Evolutionary conservation across 371 early-diverging fungal species (phyloP).

Genomic region (Lichtheimia ramosa): DNA sequence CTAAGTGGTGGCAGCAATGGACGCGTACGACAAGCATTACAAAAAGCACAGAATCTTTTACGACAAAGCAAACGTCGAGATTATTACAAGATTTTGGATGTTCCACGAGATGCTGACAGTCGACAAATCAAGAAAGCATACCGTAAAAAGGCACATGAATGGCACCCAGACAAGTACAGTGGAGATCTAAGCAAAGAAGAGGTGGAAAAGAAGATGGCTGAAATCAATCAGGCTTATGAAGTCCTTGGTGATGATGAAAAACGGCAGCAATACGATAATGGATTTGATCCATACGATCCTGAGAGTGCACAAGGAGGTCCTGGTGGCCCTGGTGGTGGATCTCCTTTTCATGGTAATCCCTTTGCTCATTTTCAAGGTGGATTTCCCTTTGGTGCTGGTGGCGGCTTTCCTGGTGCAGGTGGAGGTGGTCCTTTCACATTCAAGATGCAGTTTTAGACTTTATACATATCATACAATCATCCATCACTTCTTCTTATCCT

Average conservation of each 20-base stretch:
- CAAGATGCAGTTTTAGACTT: conserved; percentile 39
- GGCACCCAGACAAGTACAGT: conserved; percentile 90
- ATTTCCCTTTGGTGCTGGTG: conserved; percentile 42
- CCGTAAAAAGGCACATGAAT: conserved; percentile 83
- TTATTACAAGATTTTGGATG: conserved; percentile 92
- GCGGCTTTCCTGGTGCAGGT: conserved; percentile 58
- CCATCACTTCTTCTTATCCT: neutral
- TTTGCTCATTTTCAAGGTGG: conserved; percentile 60
- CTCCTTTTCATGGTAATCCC: conserved; percentile 41
- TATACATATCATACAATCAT: neutral
- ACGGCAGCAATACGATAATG: conserved; percentile 82
- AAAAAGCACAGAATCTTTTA: conserved; percentile 68
- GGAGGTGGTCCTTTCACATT: conserved; percentile 59
- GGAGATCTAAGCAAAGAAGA: conserved; percentile 78
- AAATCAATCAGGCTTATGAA: conserved; percentile 93
- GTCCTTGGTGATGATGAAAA: conserved; percentile 79
- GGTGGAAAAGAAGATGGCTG: conserved; percentile 89
- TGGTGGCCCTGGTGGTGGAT: conserved; percentile 24
- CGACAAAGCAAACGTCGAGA: conserved; percentile 77
- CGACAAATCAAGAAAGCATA: conserved; percentile 92
- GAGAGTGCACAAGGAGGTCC: conserved; percentile 45
- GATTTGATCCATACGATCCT: conserved; percentile 93
- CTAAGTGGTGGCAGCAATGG: conserved; percentile 58
- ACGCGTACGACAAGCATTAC: conserved; percentile 56
- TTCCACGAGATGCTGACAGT: conserved; percentile 72